Conservation (phyloP, 306 rosid species). For the Vigna hirtella region DNA sequence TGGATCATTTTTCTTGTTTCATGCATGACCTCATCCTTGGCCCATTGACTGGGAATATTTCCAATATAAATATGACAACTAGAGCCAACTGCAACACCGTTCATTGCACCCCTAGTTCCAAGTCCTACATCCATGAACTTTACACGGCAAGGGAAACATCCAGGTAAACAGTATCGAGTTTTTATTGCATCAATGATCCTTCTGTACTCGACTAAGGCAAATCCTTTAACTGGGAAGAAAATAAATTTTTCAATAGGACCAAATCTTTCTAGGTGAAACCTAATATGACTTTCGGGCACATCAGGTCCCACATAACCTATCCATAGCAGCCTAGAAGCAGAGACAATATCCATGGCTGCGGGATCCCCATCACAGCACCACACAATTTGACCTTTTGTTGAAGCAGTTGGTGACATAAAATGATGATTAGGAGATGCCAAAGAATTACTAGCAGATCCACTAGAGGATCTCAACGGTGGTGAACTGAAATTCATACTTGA, state of each 20-base stretch:
- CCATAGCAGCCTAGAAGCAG: constrained; percentile 95
- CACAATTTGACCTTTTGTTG: constrained; percentile 56
- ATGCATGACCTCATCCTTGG: constrained; percentile 87
- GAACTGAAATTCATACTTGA: constrained; percentile 59
- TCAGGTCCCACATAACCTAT: constrained; percentile 72
- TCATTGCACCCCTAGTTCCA: constrained; percentile 84
- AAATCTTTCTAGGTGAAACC: constrained; percentile 89
- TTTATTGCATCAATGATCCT: constrained; percentile 79
- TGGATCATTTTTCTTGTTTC: constrained; percentile 76
- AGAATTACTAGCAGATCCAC: constrained; percentile 63
- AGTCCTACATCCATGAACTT: constrained; percentile 91
- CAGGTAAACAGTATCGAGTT: constrained; percentile 74
- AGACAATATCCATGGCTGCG: constrained; percentile 78
- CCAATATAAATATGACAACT: constrained; percentile 80
- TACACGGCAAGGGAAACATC: constrained; percentile 77
- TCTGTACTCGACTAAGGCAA: constrained; percentile 86
- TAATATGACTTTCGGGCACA: constrained; percentile 77
- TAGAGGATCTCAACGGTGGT: constrained; percentile 66
- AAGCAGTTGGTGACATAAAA: constrained; percentile 54
- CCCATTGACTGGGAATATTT: constrained; percentile 83
- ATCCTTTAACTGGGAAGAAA: constrained; percentile 75
- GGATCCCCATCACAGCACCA: constrained; percentile 93
- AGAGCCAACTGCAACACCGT: constrained; percentile 88
- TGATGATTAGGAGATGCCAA: constrained; percentile 70
- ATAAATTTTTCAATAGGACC: constrained; percentile 77